Evolutionary conservation across 768 basidiomycete species (phyloP), one percentile per base, ranked within the genome.

Genomic region (Tephrocybe sp.): DNA sequence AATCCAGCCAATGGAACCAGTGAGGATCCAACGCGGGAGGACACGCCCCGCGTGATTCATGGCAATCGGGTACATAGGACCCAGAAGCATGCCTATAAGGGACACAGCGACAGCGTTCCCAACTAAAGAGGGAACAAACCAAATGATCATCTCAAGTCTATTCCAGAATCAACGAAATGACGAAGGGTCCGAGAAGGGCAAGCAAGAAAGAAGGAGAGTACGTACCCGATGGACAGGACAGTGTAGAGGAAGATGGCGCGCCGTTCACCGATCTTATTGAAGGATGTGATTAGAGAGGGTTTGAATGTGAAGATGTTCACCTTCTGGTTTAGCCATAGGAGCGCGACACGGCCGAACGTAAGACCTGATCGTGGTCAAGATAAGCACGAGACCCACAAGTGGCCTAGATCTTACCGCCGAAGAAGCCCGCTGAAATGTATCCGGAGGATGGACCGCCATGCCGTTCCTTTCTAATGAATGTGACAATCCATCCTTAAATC

Each of bases 41-140:
- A 91, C 73, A 2, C 81, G 75, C 4, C 82, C 77, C 0, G 85
- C 71, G 36, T 87, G 80, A 59, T 86, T 88, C 81, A 93, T 83
- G 11, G 81, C 74, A 38, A 88, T 78, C 1, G 85, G 86, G 58
- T 85, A 90, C 70, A 90, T 80, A 2, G 87, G 88, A 1, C 87
- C 89, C 12, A 91, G 71, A 20, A 89, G 66, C 11, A 88, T 44
- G n/a, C 88, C 89, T 15, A 88, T 68, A 38, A 88, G 56, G 1
- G 84, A 76, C 10, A 89, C 74, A 0, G 83, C 80, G 5, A 88
- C 72, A 3, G 79, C 87, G 56, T 79, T 76, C 2, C 79, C 84
- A 9, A 86, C 69, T 15, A 89, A 68, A 3, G 80, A 84, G 15
- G 84, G 84, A 0, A 83, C 78, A 18, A 84, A 72, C 88, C 88